phyloP scores from a whole-genome alignment of 2,329 filamentous ascomycete genomes.

The Nothomitra cinnamomea region DNA sequence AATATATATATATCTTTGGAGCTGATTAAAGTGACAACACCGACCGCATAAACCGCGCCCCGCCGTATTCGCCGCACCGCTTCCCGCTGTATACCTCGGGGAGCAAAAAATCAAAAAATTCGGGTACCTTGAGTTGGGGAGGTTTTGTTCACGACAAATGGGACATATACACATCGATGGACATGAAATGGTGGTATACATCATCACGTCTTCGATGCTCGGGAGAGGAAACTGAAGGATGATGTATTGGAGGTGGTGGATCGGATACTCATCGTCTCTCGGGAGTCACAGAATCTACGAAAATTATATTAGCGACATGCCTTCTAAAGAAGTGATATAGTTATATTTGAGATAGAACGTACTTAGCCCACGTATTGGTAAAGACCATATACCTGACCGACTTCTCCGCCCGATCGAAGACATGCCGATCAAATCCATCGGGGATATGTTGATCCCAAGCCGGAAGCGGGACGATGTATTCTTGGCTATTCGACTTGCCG shows the following conservation, averaged over 20 bases:
- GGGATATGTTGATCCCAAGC: constrained; percentile 20
- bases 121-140: too few relatives aligned
- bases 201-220: not conserved
- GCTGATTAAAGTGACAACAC: too few relatives aligned
- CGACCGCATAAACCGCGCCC: too few relatives aligned
- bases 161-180: too few relatives aligned
- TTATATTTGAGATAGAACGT: not conserved
- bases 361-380: constrained; percentile 51
- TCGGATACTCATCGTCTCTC: constrained; percentile 1
- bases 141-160: too few relatives aligned
- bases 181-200: not conserved
- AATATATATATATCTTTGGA: too few relatives aligned
- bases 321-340: too few relatives aligned
- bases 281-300: constrained; percentile 1
- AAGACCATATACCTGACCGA: constrained; percentile 49
- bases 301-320: not conserved
- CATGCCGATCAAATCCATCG: constrained; percentile 27
- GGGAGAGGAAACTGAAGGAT: not conserved
- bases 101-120: too few relatives aligned
- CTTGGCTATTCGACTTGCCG: constrained; percentile 3
- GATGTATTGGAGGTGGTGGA: constrained; percentile 1
- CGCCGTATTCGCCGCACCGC: too few relatives aligned
- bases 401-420: constrained; percentile 43
- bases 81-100: too few relatives aligned
- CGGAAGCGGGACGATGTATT: not conserved